Evolutionary conservation across 2,329 filamentous ascomycete genomes (phyloP).

Genomic region (Xylaria sp.): DNA sequence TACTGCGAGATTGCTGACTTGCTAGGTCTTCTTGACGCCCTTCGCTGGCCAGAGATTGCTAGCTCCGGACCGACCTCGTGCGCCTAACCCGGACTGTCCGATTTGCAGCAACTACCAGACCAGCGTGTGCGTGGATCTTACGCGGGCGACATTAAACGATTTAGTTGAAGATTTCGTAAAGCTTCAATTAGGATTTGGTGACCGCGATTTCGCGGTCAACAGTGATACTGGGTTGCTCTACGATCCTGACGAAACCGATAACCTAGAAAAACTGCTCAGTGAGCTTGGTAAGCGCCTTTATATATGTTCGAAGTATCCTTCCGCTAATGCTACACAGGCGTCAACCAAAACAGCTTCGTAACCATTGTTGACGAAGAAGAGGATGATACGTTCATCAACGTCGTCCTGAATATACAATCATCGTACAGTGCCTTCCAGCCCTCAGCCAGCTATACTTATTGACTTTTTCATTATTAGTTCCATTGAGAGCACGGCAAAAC

Average conservation of each 20-base stretch:
- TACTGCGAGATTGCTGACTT: conserved; percentile 25
- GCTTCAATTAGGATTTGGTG: conserved; percentile 76
- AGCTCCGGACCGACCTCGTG: conserved; percentile 64
- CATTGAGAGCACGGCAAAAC: conserved; percentile 57
- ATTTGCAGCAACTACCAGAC: conserved; percentile 82
- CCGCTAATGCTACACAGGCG: conserved; percentile 57
- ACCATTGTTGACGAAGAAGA: conserved; percentile 88
- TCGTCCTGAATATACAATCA: conserved; percentile 76
- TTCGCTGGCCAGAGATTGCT: conserved; percentile 67
- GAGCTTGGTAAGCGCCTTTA: conserved; percentile 69
- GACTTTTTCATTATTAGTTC: conserved; percentile 29
- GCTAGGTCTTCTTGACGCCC: conserved; percentile 80
- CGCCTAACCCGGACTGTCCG: conserved; percentile 83
- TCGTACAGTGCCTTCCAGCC: conserved; percentile 56
- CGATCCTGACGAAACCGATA: conserved; percentile 88
- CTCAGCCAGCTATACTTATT: conserved; percentile 40
- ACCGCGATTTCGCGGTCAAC: conserved; percentile 80
- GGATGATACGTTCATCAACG: conserved; percentile 77
- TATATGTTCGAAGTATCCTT: conserved; percentile 6
- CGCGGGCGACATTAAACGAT: conserved; percentile 78
- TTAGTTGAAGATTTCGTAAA: conserved; percentile 80
- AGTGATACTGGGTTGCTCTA: conserved; percentile 83
- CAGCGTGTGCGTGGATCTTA: conserved; percentile 73
- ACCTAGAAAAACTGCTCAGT: conserved; percentile 79
- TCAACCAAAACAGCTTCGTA: conserved; percentile 78